Percentiles rank a stretch among this genome's conserved stretches.
phyloP scores from a whole-genome alignment of 805 yeast genomes.

The Candida silvicultrix region DNA sequence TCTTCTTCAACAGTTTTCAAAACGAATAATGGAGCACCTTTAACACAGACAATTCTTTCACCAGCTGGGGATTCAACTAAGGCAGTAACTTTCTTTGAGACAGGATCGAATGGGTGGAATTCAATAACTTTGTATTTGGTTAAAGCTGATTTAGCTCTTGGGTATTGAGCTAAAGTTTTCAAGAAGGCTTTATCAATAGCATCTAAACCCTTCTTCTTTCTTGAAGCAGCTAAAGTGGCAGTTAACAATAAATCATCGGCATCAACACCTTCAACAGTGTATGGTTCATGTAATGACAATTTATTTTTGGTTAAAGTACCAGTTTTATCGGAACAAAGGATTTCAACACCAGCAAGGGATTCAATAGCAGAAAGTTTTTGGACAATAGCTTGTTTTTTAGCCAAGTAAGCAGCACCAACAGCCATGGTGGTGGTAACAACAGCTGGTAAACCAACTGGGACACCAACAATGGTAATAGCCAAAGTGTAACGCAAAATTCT shows the following conservation, averaged over 20 bases:
- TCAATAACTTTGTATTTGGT: slow-evolving; percentile 91
- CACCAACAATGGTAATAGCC: slow-evolving; percentile 96
- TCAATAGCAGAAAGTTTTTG: slow-evolving; percentile 96
- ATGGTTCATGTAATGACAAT: slow-evolving; percentile 92
- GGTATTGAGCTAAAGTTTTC: slow-evolving; percentile 81
- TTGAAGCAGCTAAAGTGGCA: slow-evolving; percentile 95
- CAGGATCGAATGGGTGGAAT: slow-evolving; percentile 98
- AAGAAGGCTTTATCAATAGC: slow-evolving; percentile 97
- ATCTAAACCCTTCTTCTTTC: slow-evolving; percentile 97
- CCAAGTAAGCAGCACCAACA: slow-evolving; percentile 98
- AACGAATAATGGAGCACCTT: slow-evolving; percentile 97
- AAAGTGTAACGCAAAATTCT: slow-evolving; percentile 85
- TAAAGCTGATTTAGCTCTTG: slow-evolving; percentile 88
- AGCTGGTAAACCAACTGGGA: slow-evolving; percentile 98
- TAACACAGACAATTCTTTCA: slow-evolving; percentile 90
- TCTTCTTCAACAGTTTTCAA: slow-evolving; percentile 95
- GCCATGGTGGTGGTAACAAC: slow-evolving; percentile 99
- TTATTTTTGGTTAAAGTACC: slow-evolving; percentile 98
- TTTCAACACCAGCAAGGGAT: slow-evolving; percentile 96
- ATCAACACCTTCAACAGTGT: slow-evolving; percentile 96
- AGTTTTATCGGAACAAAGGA: slow-evolving; percentile 95
- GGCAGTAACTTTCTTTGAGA: slow-evolving; percentile 93
- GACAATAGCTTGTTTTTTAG: slow-evolving; percentile 95
- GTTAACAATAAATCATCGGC: slow-evolving; percentile 95
- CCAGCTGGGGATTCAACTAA: slow-evolving; percentile 94